These are phyloP conservation scores for Powellomyces hirtus DNA, from an alignment of 192 early-diverging fungal genomes.

Conservation along the genomic window DNA sequence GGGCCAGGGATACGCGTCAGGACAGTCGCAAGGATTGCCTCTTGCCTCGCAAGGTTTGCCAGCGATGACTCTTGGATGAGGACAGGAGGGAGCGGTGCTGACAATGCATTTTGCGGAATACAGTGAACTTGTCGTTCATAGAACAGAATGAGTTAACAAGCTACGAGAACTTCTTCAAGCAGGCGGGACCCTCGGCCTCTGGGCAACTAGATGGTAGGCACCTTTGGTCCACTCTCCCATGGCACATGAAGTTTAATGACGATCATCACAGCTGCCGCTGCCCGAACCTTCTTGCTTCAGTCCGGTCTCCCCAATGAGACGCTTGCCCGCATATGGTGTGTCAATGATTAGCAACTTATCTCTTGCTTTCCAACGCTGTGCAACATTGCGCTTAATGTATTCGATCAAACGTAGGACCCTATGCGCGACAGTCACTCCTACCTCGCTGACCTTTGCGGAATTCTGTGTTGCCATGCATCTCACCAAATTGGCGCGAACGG, in stretches of 20 bases:
- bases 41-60: constrained; percentile 8
- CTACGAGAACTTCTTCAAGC: constrained; percentile 39
- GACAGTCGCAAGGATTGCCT: not conserved
- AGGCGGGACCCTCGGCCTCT: constrained; percentile 23
- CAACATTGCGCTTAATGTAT: not conserved
- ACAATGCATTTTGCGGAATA: not conserved
- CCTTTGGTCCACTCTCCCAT: too few species aligned
- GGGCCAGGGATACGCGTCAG: too few species aligned
- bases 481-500: constrained; percentile 34
- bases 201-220: constrained; percentile 34
- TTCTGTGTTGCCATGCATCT: constrained; percentile 51
- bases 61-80: not conserved
- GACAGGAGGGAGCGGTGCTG: not conserved
- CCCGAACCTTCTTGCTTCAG: constrained; percentile 27
- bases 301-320: constrained; percentile 27
- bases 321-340: constrained; percentile 35
- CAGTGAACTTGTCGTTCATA: constrained; percentile 41
- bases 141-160: constrained; percentile 25
- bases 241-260: too few species aligned
- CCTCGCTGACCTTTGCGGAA: constrained; percentile 46
- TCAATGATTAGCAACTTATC: not conserved
- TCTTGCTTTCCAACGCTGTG: not conserved
- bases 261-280: constrained; percentile 12
- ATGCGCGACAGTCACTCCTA: constrained; percentile 30
- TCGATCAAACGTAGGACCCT: constrained; percentile 36